phyloP scores from a whole-genome alignment of 2,329 filamentous ascomycete genomes.

The Sphaerulina populicola region DNA sequence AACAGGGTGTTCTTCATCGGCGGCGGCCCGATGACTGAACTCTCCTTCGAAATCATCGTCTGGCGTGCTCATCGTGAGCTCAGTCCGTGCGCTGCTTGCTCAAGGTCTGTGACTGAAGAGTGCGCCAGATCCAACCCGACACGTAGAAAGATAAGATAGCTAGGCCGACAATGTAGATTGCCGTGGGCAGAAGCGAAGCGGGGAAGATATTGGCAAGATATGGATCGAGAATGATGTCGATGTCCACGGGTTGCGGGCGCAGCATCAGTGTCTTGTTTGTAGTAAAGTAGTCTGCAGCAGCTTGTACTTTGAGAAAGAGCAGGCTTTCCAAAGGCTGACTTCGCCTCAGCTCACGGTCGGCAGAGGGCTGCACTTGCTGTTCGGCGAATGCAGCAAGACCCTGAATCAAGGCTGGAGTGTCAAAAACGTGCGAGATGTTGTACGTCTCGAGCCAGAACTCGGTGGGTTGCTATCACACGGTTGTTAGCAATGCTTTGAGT shows the following conservation, averaged over 20 bases:
- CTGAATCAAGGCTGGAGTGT: slow-evolving; percentile 28
- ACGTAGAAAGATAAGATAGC: slow-evolving; percentile 47
- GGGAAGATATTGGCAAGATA: slow-evolving; percentile 74
- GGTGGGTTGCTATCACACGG: slow-evolving; percentile 65
- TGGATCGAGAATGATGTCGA: slow-evolving; percentile 79
- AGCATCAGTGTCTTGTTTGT: slow-evolving; percentile 66
- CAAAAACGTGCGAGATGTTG: slow-evolving; percentile 52
- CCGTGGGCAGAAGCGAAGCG: slow-evolving; percentile 64
- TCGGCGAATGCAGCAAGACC: slow-evolving; percentile 27
- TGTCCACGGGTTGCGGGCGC: slow-evolving; percentile 61
- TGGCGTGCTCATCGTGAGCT: slow-evolving; percentile 2
- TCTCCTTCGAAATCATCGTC: neutral
- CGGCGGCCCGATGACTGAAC: neutral
- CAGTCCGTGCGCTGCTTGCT: slow-evolving; percentile 25
- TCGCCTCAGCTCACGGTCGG: neutral
- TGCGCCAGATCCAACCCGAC: slow-evolving; percentile 39
- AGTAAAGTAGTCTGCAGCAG: slow-evolving; percentile 79
- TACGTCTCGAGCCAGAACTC: slow-evolving; percentile 62
- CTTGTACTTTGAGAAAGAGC: slow-evolving; percentile 64
- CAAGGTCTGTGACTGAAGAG: slow-evolving; percentile 16
- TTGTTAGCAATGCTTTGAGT: neutral
- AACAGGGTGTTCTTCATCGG: neutral
- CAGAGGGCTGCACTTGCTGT: slow-evolving; percentile 2
- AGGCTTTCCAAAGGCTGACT: slow-evolving; percentile 13
- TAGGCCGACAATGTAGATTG: slow-evolving; percentile 57